Conservation (phyloP, 2,329 filamentous ascomycete species). For the Esteya vermicola region DNA sequence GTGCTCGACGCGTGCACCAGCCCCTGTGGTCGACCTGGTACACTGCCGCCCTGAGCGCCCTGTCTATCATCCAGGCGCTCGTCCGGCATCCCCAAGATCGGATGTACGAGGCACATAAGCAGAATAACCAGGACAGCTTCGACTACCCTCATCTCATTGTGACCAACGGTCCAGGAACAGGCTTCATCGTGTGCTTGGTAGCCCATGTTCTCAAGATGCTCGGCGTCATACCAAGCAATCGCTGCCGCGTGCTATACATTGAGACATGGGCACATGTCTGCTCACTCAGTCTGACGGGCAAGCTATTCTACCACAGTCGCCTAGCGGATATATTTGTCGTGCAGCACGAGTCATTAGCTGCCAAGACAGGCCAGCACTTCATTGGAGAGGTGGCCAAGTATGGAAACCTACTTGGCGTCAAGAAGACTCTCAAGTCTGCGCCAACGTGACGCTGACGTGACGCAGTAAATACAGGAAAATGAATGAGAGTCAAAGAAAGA, state of each 20-base stretch:
- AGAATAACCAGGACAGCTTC: too few species aligned
- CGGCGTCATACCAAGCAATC: conserved; percentile 28
- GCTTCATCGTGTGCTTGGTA: conserved; percentile 53
- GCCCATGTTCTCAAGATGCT: conserved; percentile 34
- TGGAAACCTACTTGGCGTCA: conserved; percentile 11
- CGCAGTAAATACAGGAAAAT: background rate
- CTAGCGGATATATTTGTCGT: conserved; percentile 70
- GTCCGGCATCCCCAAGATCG: conserved; percentile 15
- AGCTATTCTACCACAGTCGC: conserved; percentile 47
- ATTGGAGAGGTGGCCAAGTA: conserved; percentile 10
- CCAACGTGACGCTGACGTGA: background rate
- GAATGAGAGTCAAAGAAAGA: background rate
- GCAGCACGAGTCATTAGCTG: conserved; percentile 58
- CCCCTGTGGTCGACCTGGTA: conserved; percentile 58
- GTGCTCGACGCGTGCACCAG: conserved; percentile 75
- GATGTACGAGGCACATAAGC: conserved; percentile 3
- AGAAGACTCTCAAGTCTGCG: conserved; percentile 11
- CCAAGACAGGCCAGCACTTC: conserved; percentile 22
- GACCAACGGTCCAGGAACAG: conserved; percentile 81
- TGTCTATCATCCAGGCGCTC: conserved; percentile 24
- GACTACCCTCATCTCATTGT: conserved; percentile 60
- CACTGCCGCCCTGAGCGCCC: conserved; percentile 45
- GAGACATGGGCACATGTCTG: conserved; percentile 86
- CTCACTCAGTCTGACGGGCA: conserved; percentile 72
- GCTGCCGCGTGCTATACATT: conserved; percentile 67